These are phyloP conservation scores for Saccharomycopsis lassenensis DNA, from an alignment of 805 yeast species.

Conservation along the genomic window DNA sequence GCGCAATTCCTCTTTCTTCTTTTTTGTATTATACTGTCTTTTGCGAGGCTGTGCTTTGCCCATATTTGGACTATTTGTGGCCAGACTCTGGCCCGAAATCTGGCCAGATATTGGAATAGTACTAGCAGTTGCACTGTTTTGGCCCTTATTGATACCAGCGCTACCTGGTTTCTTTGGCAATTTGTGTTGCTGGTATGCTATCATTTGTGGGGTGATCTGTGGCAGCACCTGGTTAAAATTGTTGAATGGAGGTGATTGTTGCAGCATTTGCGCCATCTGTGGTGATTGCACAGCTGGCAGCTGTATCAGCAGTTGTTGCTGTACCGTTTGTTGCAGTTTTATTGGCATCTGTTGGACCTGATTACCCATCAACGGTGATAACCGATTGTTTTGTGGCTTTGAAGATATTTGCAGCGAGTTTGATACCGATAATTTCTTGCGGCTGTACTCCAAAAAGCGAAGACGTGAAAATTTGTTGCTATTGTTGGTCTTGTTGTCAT, in stretches of 20 bases:
- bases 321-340: constrained; percentile 18
- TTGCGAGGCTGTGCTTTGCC: constrained; percentile 13
- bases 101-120: constrained; percentile 7
- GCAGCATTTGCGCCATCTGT: neutral
- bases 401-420: constrained; percentile 31
- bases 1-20: constrained; percentile 11
- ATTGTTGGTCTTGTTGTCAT: constrained; percentile 19
- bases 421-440: constrained; percentile 55
- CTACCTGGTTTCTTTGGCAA: neutral
- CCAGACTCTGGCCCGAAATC: constrained; percentile 7
- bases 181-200: constrained; percentile 1
- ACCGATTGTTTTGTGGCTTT: constrained; percentile 14
- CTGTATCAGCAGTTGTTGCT: constrained; percentile 11
- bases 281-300: neutral
- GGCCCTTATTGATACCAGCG: neutral
- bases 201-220: no score
- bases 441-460: constrained; percentile 78
- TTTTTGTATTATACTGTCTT: constrained; percentile 11
- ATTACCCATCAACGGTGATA: constrained; percentile 8
- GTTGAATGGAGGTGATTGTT: no score
- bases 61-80: constrained; percentile 9
- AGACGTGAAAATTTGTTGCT: constrained; percentile 69
- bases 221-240: no score
- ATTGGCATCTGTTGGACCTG: constrained; percentile 8
- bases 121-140: no score